These are phyloP conservation scores for Pneumocystis wakefieldiae DNA, from an alignment of 1,139 yeast genomes.

Conservation along the genomic window DNA sequence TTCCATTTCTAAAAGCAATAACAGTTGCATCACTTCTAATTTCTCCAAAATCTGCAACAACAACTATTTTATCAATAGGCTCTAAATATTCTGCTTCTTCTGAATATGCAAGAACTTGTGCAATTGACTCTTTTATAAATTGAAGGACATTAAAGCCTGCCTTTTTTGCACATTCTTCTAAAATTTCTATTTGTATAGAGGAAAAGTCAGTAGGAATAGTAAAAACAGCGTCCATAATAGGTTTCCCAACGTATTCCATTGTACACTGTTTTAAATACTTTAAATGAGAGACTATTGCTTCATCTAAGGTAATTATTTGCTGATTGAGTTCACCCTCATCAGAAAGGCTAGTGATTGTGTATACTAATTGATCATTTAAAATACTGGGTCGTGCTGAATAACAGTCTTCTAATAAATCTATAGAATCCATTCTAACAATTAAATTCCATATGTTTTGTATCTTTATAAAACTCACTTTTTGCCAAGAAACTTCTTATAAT, in stretches of 20 bases:
- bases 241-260: conserved; percentile 74
- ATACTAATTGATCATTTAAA: conserved; percentile 55
- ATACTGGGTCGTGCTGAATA: conserved; percentile 65
- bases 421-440: conserved; percentile 31
- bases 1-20: conserved; percentile 83
- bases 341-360: conserved; percentile 32
- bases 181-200: conserved; percentile 52
- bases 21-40: conserved; percentile 93
- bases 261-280: conserved; percentile 76
- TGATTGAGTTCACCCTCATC: conserved; percentile 29
- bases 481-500: conserved; percentile 89
- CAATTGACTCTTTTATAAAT: conserved; percentile 81
- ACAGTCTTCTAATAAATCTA: conserved; percentile 47
- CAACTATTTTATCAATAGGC: conserved; percentile 54
- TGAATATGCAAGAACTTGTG: conserved; percentile 58
- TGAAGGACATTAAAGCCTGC: conserved; percentile 76
- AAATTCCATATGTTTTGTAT: background rate
- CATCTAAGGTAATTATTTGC: conserved; percentile 48
- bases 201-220: conserved; percentile 85
- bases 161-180: conserved; percentile 45
- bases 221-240: conserved; percentile 68
- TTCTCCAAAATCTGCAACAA: conserved; percentile 95
- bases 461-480: conserved; percentile 24
- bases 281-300: conserved; percentile 73
- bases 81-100: conserved; percentile 14